A percentile compares a stretch with the other conserved stretches of the same genome.
Evolutionary conservation across 768 basidiomycete genomes (phyloP).

Genomic region (Pulveroboletus sp.): DNA sequence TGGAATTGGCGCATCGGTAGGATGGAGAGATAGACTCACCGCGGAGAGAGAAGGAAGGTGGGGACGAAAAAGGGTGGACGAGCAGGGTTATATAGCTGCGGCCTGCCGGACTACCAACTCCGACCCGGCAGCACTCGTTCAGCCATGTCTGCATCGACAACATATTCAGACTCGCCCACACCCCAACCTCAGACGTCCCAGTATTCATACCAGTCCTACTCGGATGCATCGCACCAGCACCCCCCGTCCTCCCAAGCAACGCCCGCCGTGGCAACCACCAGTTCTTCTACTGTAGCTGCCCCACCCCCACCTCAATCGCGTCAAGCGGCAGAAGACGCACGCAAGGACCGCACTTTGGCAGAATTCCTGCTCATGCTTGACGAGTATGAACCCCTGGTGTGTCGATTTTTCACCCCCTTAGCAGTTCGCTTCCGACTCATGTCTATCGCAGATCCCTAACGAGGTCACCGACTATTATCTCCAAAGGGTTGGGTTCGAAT

Average conservation of each 20-base stretch:
- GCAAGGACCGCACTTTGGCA: slow-evolving; percentile 85
- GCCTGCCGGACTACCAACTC: slow-evolving; percentile 21
- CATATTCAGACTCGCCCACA: slow-evolving; percentile 31
- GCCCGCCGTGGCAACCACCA: slow-evolving; percentile 12
- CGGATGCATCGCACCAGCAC: slow-evolving; percentile 23
- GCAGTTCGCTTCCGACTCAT: neutral
- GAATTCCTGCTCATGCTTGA: slow-evolving; percentile 96
- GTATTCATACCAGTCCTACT: slow-evolving; percentile 13
- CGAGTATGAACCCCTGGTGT: slow-evolving; percentile 90
- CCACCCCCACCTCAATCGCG: slow-evolving; percentile 45
- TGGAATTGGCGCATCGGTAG: slow-evolving; percentile 32
- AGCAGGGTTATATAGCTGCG: slow-evolving; percentile 18
- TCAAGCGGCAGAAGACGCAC: slow-evolving; percentile 72
- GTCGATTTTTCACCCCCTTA: slow-evolving; percentile 18
- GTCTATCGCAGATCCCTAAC: slow-evolving; percentile 72
- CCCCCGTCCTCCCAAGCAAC: slow-evolving; percentile 16
- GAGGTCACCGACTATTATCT: slow-evolving; percentile 98
- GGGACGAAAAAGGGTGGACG: neutral
- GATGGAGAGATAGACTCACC: slow-evolving; percentile 18
- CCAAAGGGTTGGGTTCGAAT: slow-evolving; percentile 93
- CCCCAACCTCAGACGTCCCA: slow-evolving; percentile 25
- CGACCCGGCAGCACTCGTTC: slow-evolving; percentile 18
- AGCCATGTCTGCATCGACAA: slow-evolving; percentile 31
- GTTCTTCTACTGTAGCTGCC: slow-evolving; percentile 16
- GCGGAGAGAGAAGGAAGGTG: neutral